These are phyloP conservation scores for Ophiocordyceps robertsii DNA, from an alignment of 2,329 filamentous ascomycete species.

Conservation along the genomic window DNA sequence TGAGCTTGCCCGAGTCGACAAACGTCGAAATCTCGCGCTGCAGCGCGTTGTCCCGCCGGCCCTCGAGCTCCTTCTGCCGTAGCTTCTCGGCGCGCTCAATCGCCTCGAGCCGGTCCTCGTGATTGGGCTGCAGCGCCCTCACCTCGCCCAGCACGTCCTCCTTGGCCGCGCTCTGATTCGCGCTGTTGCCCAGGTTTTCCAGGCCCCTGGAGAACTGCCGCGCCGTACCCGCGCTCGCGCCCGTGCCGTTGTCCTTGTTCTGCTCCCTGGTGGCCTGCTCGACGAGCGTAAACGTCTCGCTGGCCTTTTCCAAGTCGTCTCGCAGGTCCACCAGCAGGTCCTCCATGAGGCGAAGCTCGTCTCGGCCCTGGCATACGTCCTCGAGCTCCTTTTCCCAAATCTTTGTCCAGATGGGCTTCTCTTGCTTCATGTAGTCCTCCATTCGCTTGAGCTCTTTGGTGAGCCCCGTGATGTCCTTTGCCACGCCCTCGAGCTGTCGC, in stretches of 20 bases:
- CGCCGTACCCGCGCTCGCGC: slow-evolving; percentile 34
- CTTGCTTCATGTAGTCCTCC: slow-evolving; percentile 78
- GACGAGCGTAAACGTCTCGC: slow-evolving; percentile 84
- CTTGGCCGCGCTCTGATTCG: slow-evolving; percentile 70
- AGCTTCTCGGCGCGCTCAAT: slow-evolving; percentile 95
- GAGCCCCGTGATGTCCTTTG: slow-evolving; percentile 72
- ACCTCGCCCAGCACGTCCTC: slow-evolving; percentile 89
- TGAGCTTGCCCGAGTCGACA: slow-evolving; percentile 80
- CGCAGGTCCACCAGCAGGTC: slow-evolving; percentile 84
- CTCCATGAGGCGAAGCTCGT: slow-evolving; percentile 91
- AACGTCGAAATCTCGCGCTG: slow-evolving; percentile 76
- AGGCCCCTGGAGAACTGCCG: slow-evolving; percentile 43
- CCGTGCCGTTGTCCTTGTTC: slow-evolving; percentile 57
- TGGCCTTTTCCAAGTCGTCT: slow-evolving; percentile 89
- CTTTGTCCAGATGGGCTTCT: slow-evolving; percentile 97
- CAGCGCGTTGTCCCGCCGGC: slow-evolving; percentile 59
- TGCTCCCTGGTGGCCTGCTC: slow-evolving; percentile 98
- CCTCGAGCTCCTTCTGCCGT: slow-evolving; percentile 76
- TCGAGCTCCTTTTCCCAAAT: slow-evolving; percentile 98
- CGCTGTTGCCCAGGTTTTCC: slow-evolving; percentile 34
- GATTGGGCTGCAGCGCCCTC: slow-evolving; percentile 83
- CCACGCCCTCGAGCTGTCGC: slow-evolving; percentile 76
- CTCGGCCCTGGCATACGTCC: slow-evolving; percentile 87
- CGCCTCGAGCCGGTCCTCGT: slow-evolving; percentile 82
- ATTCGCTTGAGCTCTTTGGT: slow-evolving; percentile 85